Percentiles rank a stretch among this genome's conserved stretches.
Conservation (phyloP, 257 asterid species). For the Lavandula angustifolia region DNA sequence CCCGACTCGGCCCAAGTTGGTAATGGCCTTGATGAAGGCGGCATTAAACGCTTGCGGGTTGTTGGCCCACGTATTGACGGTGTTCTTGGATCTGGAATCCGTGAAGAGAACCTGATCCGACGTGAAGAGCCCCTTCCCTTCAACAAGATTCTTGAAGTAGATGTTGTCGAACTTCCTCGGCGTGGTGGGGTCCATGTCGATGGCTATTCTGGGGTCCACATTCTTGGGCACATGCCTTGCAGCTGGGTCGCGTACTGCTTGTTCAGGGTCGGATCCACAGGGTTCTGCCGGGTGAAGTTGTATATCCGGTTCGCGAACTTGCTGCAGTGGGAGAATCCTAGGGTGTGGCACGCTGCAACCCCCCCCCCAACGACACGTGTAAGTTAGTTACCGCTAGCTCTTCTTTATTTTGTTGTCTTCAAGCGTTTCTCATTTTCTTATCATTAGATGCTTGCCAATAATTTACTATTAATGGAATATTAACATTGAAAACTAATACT, state of each 20-base stretch:
- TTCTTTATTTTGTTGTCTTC: too few relatives aligned
- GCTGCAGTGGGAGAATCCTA: conserved; percentile 86
- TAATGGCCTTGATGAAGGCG: too few relatives aligned
- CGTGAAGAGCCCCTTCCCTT: conserved; percentile 78
- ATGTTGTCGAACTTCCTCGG: too few relatives aligned
- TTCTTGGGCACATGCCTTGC: conserved; percentile 57
- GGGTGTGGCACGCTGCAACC: conserved; percentile 66
- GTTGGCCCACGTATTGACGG: conserved; percentile 34
- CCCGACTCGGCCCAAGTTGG: too few relatives aligned
- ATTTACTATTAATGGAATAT: too few relatives aligned
- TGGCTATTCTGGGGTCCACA: conserved; percentile 62
- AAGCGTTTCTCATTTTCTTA: too few relatives aligned
- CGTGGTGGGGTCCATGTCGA: conserved; percentile 74
- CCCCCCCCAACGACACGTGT: too few relatives aligned
- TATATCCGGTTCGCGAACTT: conserved; percentile 62
- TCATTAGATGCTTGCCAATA: too few relatives aligned
- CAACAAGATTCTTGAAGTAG: too few relatives aligned
- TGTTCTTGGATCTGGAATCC: conserved; percentile 50
- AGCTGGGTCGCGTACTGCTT: conserved; percentile 52
- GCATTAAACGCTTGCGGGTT: too few relatives aligned
- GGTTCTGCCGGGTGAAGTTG: conserved; percentile 51
- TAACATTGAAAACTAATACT: too few relatives aligned
- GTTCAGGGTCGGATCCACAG: conserved; percentile 77
- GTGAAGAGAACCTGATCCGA: conserved; percentile 79
- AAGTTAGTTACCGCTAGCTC: too few relatives aligned